Percentiles rank a stretch among this genome's conserved stretches.
Evolutionary conservation across 257 asterid species (phyloP).

Genomic region (Marsdenia floribunda): DNA sequence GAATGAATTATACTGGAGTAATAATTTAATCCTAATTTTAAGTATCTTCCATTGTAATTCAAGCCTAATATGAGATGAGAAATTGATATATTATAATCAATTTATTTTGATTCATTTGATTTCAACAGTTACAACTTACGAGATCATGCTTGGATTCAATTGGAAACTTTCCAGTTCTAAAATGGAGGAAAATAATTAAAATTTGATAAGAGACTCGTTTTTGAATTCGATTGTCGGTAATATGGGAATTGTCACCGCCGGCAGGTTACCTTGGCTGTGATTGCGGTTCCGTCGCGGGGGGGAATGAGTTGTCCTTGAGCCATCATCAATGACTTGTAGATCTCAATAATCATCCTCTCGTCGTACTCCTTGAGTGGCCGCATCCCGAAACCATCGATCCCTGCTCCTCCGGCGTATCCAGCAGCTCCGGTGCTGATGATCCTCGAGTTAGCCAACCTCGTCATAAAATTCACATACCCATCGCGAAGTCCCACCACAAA

Average conservation of each 20-base stretch:
- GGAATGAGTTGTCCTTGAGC: constrained; percentile 41
- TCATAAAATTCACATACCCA: constrained; percentile 37
- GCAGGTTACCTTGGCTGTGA: constrained; percentile 8
- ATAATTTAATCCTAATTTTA: too few relatives aligned
- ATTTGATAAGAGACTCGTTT: not conserved
- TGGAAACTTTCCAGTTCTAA: too few relatives aligned
- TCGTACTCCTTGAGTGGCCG: constrained; percentile 41
- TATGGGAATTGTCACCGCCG: constrained; percentile 1
- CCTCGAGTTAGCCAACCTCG: constrained; percentile 22
- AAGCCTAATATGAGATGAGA: too few relatives aligned
- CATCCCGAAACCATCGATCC: constrained; percentile 38
- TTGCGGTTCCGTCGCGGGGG: constrained; percentile 38
- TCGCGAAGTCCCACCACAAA: constrained; percentile 28
- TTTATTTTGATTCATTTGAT: too few relatives aligned
- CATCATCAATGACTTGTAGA: constrained; percentile 32
- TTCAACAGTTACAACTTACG: too few relatives aligned
- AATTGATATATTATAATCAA: too few relatives aligned
- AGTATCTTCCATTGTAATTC: too few relatives aligned
- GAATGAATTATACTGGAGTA: too few relatives aligned
- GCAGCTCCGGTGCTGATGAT: constrained; percentile 18
- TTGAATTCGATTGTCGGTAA: not conserved
- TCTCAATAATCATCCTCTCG: constrained; percentile 37
- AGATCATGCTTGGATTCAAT: too few relatives aligned
- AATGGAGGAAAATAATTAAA: not conserved
- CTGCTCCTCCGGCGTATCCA: constrained; percentile 26